Percentiles rank a stretch among this genome's conserved stretches.
Conservation (phyloP, 2,329 filamentous ascomycete genomes). For the Penicillium sp. region DNA sequence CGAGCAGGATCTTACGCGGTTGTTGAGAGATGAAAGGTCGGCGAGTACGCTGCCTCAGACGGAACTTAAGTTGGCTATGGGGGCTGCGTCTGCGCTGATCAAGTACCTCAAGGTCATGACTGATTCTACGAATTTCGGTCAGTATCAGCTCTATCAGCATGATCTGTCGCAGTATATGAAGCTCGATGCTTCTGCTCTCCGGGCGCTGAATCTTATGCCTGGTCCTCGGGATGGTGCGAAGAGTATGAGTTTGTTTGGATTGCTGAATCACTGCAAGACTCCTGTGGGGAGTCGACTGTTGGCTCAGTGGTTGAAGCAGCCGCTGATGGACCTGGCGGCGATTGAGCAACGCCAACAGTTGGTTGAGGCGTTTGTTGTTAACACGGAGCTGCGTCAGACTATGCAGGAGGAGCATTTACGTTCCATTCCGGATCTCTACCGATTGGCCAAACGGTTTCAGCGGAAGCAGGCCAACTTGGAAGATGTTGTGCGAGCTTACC, state of each 20-base stretch:
- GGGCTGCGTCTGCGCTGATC: slow-evolving; percentile 85
- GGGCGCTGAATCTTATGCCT: slow-evolving; percentile 95
- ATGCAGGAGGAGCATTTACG: slow-evolving; percentile 96
- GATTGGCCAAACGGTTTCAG: slow-evolving; percentile 91
- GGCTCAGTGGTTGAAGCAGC: slow-evolving; percentile 96
- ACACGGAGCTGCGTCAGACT: slow-evolving; percentile 88
- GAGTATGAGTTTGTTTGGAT: slow-evolving; percentile 90
- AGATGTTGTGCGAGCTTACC: slow-evolving; percentile 92
- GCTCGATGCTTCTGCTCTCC: slow-evolving; percentile 86
- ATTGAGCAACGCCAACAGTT: slow-evolving; percentile 90
- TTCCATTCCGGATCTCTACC: slow-evolving; percentile 89
- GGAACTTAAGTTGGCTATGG: slow-evolving; percentile 93
- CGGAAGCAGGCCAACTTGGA: slow-evolving; percentile 85
- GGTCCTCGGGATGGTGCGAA: slow-evolving; percentile 92
- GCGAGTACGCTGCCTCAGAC: slow-evolving; percentile 77
- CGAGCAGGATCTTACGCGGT: slow-evolving; percentile 83
- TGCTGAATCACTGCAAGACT: slow-evolving; percentile 97
- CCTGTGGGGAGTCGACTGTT: slow-evolving; percentile 84
- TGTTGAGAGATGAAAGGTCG: slow-evolving; percentile 81
- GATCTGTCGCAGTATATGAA: slow-evolving; percentile 98
- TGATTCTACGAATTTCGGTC: slow-evolving; percentile 90
- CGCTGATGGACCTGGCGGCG: slow-evolving; percentile 82
- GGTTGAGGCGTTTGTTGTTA: slow-evolving; percentile 88
- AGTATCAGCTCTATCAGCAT: slow-evolving; percentile 96
- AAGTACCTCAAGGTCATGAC: slow-evolving; percentile 89